Conservation (phyloP, 148 eudicot genomes). For the Persicaria maculosa region DNA sequence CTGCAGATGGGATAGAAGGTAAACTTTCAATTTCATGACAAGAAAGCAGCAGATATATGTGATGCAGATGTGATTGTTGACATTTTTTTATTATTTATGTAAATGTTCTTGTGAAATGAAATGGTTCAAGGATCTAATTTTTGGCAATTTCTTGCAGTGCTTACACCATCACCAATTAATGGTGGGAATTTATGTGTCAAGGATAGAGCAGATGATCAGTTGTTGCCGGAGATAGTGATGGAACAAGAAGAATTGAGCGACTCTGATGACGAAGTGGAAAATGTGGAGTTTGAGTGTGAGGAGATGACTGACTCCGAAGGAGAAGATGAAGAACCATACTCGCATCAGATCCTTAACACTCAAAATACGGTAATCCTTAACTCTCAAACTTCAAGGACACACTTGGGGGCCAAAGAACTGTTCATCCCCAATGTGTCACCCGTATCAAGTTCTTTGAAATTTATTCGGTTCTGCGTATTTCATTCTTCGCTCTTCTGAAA, state of each 20-base stretch:
- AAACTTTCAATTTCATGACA: conserved; percentile 7
- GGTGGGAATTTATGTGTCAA: conserved; percentile 17
- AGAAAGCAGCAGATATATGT: not conserved
- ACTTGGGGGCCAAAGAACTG: too few relatives aligned
- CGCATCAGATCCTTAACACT: conserved; percentile 29
- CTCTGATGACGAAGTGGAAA: conserved; percentile 94
- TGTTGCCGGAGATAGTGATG: conserved; percentile 79
- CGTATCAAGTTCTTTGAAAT: not conserved
- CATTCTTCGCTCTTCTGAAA: not conserved
- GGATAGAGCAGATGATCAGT: conserved; percentile 30
- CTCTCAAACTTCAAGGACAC: not conserved
- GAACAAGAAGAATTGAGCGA: conserved; percentile 98
- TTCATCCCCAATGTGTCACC: not conserved
- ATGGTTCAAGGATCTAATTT: not conserved
- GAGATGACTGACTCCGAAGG: conserved; percentile 94
- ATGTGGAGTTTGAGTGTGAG: conserved; percentile 91
- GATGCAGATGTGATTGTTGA: not conserved
- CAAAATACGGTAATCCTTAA: conserved; percentile 43
- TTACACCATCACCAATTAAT: conserved; percentile 17
- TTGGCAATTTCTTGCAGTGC: conserved; percentile 15
- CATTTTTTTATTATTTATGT: not conserved
- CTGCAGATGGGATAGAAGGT: conserved; percentile 21
- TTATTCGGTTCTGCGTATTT: not conserved
- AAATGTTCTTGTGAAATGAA: not conserved
- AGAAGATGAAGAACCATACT: conserved; percentile 45